Evolutionary conservation across 306 rosid genomes (phyloP).

Genomic region (Quercus agrifolia): DNA sequence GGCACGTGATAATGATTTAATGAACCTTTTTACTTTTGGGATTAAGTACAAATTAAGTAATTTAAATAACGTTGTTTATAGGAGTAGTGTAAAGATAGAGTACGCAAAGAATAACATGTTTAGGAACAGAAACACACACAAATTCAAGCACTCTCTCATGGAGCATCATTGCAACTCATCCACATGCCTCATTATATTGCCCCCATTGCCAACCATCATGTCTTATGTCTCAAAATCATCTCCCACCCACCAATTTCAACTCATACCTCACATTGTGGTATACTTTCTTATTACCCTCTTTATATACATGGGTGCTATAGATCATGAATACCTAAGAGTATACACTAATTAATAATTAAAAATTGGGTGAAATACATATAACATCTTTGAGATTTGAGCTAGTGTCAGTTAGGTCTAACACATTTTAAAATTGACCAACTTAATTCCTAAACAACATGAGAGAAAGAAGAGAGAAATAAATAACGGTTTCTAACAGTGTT

Average conservation of each 20-base stretch:
- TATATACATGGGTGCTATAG: too few relatives aligned
- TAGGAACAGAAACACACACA: background rate
- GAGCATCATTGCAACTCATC: conserved; percentile 25
- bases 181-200: conserved; percentile 31
- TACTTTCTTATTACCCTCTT: too few relatives aligned
- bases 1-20: background rate
- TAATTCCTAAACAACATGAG: too few relatives aligned
- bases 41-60: background rate
- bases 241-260: background rate
- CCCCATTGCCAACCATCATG: conserved; percentile 29
- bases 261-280: background rate
- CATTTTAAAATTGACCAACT: too few relatives aligned
- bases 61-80: background rate
- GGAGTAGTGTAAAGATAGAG: background rate
- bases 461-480: too few relatives aligned
- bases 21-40: background rate
- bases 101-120: background rate
- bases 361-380: too few relatives aligned
- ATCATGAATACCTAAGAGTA: too few relatives aligned
- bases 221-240: conserved; percentile 15
- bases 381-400: too few relatives aligned
- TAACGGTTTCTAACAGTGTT: fast-evolving
- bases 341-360: too few relatives aligned
- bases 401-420: fast-evolving
- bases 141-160: conserved; percentile 3